A percentile compares a stretch with the other conserved stretches of the same genome.
These are phyloP conservation scores for Agrocybe pediades DNA, from an alignment of 768 basidiomycete species.

Conservation along the genomic window DNA sequence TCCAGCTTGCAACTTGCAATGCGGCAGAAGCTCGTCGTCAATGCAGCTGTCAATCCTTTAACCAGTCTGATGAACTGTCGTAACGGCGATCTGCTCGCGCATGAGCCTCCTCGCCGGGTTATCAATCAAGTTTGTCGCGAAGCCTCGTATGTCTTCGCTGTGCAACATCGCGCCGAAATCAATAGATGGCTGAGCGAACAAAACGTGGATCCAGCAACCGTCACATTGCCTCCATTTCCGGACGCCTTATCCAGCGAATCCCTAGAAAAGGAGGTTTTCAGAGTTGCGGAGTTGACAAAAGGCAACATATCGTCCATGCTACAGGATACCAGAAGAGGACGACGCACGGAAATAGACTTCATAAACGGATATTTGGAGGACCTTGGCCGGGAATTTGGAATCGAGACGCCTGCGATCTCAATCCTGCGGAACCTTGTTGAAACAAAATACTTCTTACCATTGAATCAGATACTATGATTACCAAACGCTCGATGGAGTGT, in stretches of 20 bases:
- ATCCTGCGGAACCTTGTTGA: conserved; percentile 60
- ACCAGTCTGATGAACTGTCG: conserved; percentile 79
- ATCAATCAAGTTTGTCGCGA: conserved; percentile 66
- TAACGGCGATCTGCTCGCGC: conserved; percentile 72
- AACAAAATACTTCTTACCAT: conserved; percentile 55
- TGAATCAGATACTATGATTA: conserved; percentile 41
- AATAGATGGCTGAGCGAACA: conserved; percentile 31
- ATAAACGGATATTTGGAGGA: conserved; percentile 80
- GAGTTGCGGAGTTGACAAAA: conserved; percentile 58
- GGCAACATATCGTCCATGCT: conserved; percentile 84
- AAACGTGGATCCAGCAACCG: conserved; percentile 24
- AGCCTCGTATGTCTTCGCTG: conserved; percentile 60
- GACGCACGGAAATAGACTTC: conserved; percentile 75
- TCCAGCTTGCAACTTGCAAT: conserved; percentile 66
- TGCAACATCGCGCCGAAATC: conserved; percentile 48
- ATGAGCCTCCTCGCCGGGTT: conserved; percentile 44
- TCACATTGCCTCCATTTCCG: conserved; percentile 43
- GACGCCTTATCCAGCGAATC: conserved; percentile 40
- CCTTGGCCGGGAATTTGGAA: conserved; percentile 56
- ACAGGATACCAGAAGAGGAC: conserved; percentile 62
- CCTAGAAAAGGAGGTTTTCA: conserved; percentile 58
- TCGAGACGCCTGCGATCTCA: conserved; percentile 60
- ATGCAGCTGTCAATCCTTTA: conserved; percentile 83
- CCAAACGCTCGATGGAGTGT: too few species aligned
- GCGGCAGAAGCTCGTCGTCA: conserved; percentile 81